phyloP scores from a whole-genome alignment of 352 stramenopile species.

The Phytopythium delawarense region DNA sequence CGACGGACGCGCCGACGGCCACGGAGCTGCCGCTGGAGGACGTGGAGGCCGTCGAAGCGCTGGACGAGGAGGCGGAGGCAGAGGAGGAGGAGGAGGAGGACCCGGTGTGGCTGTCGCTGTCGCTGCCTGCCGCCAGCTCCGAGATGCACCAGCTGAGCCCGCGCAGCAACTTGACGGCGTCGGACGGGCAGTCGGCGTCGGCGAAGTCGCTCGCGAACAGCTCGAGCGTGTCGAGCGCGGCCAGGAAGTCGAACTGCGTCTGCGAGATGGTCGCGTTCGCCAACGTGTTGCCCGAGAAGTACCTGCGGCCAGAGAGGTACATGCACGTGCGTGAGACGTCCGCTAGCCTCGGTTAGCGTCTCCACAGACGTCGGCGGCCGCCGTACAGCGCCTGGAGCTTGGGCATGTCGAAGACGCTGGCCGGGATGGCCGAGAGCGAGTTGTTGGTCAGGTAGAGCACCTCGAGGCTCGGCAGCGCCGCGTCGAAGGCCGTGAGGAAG shows the following conservation, averaged over 20 bases:
- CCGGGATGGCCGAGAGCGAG: slow-evolving; percentile 15
- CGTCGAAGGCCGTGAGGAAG: slow-evolving; percentile 4
- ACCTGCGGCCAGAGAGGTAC: neutral
- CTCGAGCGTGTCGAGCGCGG: slow-evolving; percentile 13
- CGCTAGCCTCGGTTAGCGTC: neutral
- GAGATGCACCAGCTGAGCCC: neutral
- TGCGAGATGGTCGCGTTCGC: slow-evolving; percentile 9
- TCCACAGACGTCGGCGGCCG: neutral
- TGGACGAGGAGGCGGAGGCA: neutral
- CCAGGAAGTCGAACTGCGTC: slow-evolving; percentile 22
- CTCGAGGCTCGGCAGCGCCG: slow-evolving; percentile 1
- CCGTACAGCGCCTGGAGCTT: slow-evolving; percentile 10
- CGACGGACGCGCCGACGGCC: neutral
- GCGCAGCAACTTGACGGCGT: neutral
- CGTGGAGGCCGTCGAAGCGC: neutral
- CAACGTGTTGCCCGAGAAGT: slow-evolving; percentile 1
- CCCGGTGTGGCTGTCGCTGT: neutral
- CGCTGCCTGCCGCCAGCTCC: neutral
- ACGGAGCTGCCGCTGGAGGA: neutral
- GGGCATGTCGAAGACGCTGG: slow-evolving; percentile 7
- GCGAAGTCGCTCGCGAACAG: neutral
- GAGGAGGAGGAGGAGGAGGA: neutral
- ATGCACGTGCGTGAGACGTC: neutral
- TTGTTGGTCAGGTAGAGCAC: slow-evolving; percentile 13
- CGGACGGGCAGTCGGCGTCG: neutral